Evolutionary conservation across 139 green algal genomes (phyloP).

Genomic region (Spirogloea muscicola): DNA sequence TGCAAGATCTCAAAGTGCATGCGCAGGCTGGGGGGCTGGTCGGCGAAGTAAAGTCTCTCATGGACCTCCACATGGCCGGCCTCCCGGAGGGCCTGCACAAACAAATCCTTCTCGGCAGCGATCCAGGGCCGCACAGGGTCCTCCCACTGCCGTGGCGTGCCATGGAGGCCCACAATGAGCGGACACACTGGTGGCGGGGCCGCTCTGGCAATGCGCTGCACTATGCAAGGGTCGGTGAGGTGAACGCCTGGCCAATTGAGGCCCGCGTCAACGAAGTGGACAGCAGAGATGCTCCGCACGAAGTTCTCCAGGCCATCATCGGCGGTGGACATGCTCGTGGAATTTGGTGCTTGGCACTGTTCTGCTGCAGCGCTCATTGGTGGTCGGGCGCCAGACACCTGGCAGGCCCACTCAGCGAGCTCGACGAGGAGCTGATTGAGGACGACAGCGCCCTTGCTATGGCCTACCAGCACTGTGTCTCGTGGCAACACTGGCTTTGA

Average conservation of each 20-base stretch:
- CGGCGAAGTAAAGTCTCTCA: conserved; percentile 40
- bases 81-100: conserved; percentile 12
- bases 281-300: conserved; percentile 9
- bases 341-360: too few relatives aligned
- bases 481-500: not conserved
- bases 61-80: conserved; percentile 3
- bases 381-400: not conserved
- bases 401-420: conserved; percentile 31
- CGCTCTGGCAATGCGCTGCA: not conserved
- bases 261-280: conserved; percentile 63
- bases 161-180: conserved; percentile 44
- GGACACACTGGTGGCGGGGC: not conserved
- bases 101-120: conserved; percentile 37
- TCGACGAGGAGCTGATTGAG: conserved; percentile 64
- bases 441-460: conserved; percentile 63
- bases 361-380: too few relatives aligned
- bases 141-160: conserved; percentile 57
- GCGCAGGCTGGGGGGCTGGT: conserved; percentile 20
- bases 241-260: conserved; percentile 59
- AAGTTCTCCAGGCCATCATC: not conserved
- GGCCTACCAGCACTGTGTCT: conserved; percentile 49
- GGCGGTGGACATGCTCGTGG: not conserved
- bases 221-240: conserved; percentile 33
- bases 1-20: conserved; percentile 56
- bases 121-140: conserved; percentile 52